Evolutionary conservation across 1,139 yeast species (phyloP), one percentile per base, ranked within the genome.

Genomic region (Tardiomyces digboiensis): DNA sequence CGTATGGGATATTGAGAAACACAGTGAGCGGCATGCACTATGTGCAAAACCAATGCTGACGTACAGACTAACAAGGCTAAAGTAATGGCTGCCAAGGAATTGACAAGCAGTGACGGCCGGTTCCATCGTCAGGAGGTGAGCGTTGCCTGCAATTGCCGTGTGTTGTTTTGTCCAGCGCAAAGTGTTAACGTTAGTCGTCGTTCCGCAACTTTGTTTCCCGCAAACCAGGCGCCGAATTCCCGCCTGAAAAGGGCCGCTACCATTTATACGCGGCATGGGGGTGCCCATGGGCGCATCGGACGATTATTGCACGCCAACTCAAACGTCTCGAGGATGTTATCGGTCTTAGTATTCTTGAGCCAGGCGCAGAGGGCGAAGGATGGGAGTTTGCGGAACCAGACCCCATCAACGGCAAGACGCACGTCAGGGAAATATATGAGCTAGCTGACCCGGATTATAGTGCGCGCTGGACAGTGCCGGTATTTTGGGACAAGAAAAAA

Each of bases 231-330:
- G 56, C 23, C 18, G 20, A 21, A 19, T 82, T 80, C 58, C 69
- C 80, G 18, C 84, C 96, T 0, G 97, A 86, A 57, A 73, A 75
- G 42, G 78, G 77, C 50, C 74, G 98, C 56, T 89, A 91, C 62
- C 96, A 89, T 65, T 74, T 89, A 47, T 91, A 87, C 57, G 95
- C 89, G 19, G 83, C 94, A 1, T 70, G 72, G 44, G 97, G 97
- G 1, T 89, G 98, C 66, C 97, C 98, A 5, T 89, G 64, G 78
- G 97, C 97, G 1, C 95, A 87, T 60, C 75, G 97, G 50, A 78
- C 93, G 0, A 68, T 89, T 52, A 81, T 88, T 47, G 73, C 82
- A 7, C 69, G 97, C 44, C 65, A 73, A n/a, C 71, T 89, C 52
- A 88, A 88, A 66, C 95, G 96, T 2, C 71, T 91, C 52, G 66